Evolutionary conservation across 768 basidiomycete genomes (phyloP).

Genomic region (Macrolepiota fuliginosa): DNA sequence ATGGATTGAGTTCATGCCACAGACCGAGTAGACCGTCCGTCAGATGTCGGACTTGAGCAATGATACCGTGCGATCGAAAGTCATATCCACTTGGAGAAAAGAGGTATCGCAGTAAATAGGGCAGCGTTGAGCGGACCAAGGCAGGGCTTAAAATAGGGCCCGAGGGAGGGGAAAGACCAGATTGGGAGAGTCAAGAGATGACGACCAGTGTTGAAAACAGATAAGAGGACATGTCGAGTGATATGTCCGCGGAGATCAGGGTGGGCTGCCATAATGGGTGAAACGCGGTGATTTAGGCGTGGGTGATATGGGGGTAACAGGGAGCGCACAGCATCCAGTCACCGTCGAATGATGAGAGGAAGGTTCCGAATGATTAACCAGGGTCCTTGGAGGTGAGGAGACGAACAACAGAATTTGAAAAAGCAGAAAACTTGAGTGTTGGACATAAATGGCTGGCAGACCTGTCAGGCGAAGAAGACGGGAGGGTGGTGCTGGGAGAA

Average conservation of each 20-base stretch:
- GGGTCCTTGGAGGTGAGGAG: neutral
- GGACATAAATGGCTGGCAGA: neutral
- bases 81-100: neutral
- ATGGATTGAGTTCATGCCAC: neutral
- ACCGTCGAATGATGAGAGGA: neutral
- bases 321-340: neutral
- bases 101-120: neutral
- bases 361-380: neutral
- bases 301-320: neutral
- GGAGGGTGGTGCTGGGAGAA: neutral
- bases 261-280: neutral
- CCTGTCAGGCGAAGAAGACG: neutral
- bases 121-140: neutral
- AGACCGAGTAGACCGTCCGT: neutral
- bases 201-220: neutral
- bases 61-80: neutral
- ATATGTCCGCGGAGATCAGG: slow-evolving; percentile 7
- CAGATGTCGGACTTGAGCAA: neutral
- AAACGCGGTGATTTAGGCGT: slow-evolving; percentile 13
- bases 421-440: neutral
- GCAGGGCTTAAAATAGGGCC: slow-evolving; percentile 3
- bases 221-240: neutral
- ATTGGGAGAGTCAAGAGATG: neutral
- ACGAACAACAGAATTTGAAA: neutral
- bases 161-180: slow-evolving; percentile 1